Conservation (phyloP, 768 basidiomycete genomes). For the Lactarius psammicola region DNA sequence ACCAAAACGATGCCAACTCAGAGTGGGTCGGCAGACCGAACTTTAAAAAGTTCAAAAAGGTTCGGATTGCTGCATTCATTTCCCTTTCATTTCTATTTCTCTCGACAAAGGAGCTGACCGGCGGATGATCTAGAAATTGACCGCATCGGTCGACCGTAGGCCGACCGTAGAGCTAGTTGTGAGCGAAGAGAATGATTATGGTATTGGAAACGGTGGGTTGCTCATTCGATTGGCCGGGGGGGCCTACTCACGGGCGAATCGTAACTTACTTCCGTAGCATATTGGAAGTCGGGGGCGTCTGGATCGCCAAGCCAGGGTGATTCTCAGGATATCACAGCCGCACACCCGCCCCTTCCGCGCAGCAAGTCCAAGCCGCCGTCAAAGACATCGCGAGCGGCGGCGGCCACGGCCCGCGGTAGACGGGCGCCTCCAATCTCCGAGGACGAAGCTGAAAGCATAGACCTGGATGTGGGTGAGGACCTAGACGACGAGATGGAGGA, state of each 20-base stretch:
- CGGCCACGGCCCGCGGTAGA: background rate
- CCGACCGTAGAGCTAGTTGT: constrained; percentile 50
- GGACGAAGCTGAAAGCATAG: background rate
- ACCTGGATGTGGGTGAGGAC: background rate
- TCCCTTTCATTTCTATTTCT: background rate
- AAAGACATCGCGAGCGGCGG: constrained; percentile 2
- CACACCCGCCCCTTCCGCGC: constrained; percentile 11
- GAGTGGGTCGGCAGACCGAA: constrained; percentile 52
- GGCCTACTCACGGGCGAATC: too few species aligned
- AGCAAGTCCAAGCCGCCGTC: constrained; percentile 12
- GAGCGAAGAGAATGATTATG: constrained; percentile 53
- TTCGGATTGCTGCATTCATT: constrained; percentile 31
- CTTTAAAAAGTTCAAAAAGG: constrained; percentile 75
- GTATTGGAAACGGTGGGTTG: constrained; percentile 55
- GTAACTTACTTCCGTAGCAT: background rate
- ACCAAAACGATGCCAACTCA: constrained; percentile 1
- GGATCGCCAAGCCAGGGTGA: constrained; percentile 52
- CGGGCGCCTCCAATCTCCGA: background rate
- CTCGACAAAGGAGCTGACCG: too few species aligned
- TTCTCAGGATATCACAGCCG: constrained; percentile 31
- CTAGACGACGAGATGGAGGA: background rate
- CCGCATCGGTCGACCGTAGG: constrained; percentile 28
- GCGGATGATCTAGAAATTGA: constrained; percentile 32
- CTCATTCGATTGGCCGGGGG: too few species aligned
- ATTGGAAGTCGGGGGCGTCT: constrained; percentile 7